A percentile compares a stretch with the other conserved stretches of the same genome.
Conservation (phyloP, 306 rosid species). For the Heteromeles arbutifolia region DNA sequence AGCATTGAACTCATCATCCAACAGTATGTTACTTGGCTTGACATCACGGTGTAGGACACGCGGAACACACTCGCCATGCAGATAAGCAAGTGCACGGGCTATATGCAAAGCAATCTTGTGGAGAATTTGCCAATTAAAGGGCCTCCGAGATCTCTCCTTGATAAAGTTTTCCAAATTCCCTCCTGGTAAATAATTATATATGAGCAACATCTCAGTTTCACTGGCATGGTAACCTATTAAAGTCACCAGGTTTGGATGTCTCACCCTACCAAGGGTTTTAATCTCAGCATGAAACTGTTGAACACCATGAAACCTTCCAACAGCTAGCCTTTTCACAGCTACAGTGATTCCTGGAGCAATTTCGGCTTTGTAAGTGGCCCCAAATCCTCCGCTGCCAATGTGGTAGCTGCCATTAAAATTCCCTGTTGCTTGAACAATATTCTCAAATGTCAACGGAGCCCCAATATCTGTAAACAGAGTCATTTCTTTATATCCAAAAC, state of each 20-base stretch:
- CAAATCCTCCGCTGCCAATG: slow-evolving; percentile 33
- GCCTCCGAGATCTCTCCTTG: slow-evolving; percentile 17
- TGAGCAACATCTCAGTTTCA: slow-evolving; percentile 33
- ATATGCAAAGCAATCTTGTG: slow-evolving; percentile 34
- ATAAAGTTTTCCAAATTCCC: slow-evolving; percentile 34
- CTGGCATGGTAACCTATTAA: slow-evolving; percentile 35
- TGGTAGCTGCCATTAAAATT: slow-evolving; percentile 22
- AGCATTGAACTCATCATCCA: slow-evolving; percentile 26
- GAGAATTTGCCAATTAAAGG: slow-evolving; percentile 27
- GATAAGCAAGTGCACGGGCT: slow-evolving; percentile 30
- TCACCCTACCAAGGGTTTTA: slow-evolving; percentile 28
- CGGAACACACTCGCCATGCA: slow-evolving; percentile 26
- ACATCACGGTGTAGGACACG: slow-evolving; percentile 33
- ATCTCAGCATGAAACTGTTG: slow-evolving; percentile 34
- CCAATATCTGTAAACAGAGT: slow-evolving; percentile 25
- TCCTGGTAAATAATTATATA: slow-evolving; percentile 30
- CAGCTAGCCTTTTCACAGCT: slow-evolving; percentile 32
- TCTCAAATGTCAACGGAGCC: slow-evolving; percentile 24
- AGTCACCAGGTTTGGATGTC: slow-evolving; percentile 31
- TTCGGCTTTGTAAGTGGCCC: slow-evolving; percentile 31
- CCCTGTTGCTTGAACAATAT: slow-evolving; percentile 29
- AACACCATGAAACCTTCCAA: slow-evolving; percentile 29
- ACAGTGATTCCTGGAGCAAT: slow-evolving; percentile 17
- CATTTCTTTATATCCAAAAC: slow-evolving; percentile 26
- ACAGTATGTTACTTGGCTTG: slow-evolving; percentile 32